Conservation (phyloP, 306 rosid genomes). For the Cercis canadensis region DNA sequence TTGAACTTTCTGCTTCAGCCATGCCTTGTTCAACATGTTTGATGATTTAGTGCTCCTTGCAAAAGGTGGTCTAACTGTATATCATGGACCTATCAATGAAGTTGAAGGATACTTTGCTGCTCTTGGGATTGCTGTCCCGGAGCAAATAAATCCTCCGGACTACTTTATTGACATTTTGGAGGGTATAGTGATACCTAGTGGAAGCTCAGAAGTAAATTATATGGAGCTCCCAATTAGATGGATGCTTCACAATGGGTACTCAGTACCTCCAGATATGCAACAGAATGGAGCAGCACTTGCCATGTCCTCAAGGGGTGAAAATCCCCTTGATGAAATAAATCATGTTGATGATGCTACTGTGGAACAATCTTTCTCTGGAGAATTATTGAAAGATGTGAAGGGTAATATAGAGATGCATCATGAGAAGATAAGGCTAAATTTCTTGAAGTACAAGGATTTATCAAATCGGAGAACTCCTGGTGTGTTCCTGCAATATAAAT, state of each 20-base stretch:
- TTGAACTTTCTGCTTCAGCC: conserved; percentile 54
- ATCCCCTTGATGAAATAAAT: conserved; percentile 38
- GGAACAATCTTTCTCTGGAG: conserved; percentile 69
- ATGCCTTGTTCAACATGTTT: conserved; percentile 77
- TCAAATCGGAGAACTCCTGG: conserved; percentile 74
- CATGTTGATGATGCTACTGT: conserved; percentile 27
- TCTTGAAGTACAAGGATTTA: conserved; percentile 68
- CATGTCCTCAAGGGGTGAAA: conserved; percentile 29
- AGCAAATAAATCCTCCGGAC: conserved; percentile 80
- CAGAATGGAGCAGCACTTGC: conserved; percentile 35
- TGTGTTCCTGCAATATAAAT: conserved; percentile 63
- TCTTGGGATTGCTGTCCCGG: conserved; percentile 73
- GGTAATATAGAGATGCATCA: conserved; percentile 51
- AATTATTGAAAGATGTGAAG: conserved; percentile 69
- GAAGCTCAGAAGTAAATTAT: conserved; percentile 52
- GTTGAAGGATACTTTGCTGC: conserved; percentile 74
- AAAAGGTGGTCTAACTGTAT: conserved; percentile 81
- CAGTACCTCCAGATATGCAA: conserved; percentile 71
- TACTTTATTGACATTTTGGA: conserved; percentile 82
- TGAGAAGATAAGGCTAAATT: conserved; percentile 60
- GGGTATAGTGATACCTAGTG: conserved; percentile 61
- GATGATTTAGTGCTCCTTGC: conserved; percentile 85
- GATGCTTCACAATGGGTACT: conserved; percentile 78
- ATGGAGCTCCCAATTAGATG: conserved; percentile 77
- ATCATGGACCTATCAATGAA: conserved; percentile 74